Base-by-base conservation (phyloP, 176 grass and related monocot genomes). In the Zea luxurians region DNA sequence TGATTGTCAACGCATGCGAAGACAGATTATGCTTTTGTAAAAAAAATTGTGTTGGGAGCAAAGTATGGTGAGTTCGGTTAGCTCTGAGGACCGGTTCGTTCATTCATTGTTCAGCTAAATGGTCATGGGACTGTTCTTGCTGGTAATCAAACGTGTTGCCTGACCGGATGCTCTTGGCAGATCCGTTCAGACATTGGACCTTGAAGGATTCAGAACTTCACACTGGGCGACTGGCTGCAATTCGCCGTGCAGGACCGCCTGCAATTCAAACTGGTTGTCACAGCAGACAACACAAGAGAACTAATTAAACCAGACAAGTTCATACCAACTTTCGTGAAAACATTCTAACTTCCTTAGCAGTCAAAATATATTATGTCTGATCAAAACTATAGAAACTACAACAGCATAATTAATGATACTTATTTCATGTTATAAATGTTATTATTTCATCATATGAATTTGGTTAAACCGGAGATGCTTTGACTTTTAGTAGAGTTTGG, bases 1-100 rank as follows among this genome's bases (percentile, higher is more conserved):
- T 83, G 68, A 66, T 73, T 36, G 79, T 73, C 35, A 60, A 44
- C 10, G 10, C 49, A 8, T 15, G 64, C 1, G 44, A 53, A 83
- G 67, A 72, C 60, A 7, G 7, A 46, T 45, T 62, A 63, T 17
- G n/a, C 13, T 43, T 66, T 20, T 50, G 36, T 40, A 61, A 27
- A 27, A 27, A 27, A 27, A 38, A 20, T 60, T 45, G 37, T 17
- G 7, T 58, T 64, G 21, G 13, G 37, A 47, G 20, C 16, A n/a
- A 76, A 63, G 37, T 43, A 61, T 35, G n/a, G 49, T 15, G 1
- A 57, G 20, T 47, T 46, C 1, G 8, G 38, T 47, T 48, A 21
- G 17, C 50, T 46, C 54, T 41, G 8, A 27, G 42, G 20, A 8
- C 48, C 34, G 35, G 6, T 6, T 10, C 35, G 9, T 64, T 48